Base-by-base conservation (phyloP, 257 asterid species). In the Plantago major region DNA sequence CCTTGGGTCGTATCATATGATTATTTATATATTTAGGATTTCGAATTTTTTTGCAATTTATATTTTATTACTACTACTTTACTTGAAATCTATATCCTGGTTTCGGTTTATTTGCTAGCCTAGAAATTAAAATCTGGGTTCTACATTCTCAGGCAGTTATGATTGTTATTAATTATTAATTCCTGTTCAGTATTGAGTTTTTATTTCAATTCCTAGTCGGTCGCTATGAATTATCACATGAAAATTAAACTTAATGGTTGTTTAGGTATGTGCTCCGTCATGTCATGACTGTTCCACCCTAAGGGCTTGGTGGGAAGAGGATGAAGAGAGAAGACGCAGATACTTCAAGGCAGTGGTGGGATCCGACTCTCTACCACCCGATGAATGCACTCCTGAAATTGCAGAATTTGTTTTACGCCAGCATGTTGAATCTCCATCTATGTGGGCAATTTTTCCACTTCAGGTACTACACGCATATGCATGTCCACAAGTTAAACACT, bases 291-390 rank as follows among this genome's bases (percentile, higher is more conserved):
- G 99, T 55, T 89, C 97, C 55, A 87, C 99, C 42, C 84, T 93
- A 15, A 95, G 97, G 47, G 99, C 96, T 42, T 92, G 99, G 99
- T 92, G 99, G 99, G 97, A 92, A 81, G 99, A 92, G 79, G 96
- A 92, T 50, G 97, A 81, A 59, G 97, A 84, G 50, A 79, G 95
- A 60, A 82, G 97, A 56, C 70, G 68, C 26, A 74, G 81, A 46
- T 92, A 52, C 65, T 85, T 83, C 79, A 72, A 79, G 71, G 63
- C 78, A 3, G 82, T 89, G 62, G 75, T 89, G 70, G 96, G 96
- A n/a, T 75, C 94, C 6, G 85, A 87, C 63, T 28, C 62, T 68
- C 75, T 81, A 60, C 95, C 95, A 48, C 96, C 99, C 4, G 95
- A 83, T 48, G 70, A 64, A n/a, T 92, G 97, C 78, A 80, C 87